Percentiles rank a stretch among this genome's conserved stretches.
Conservation (phyloP, 495 filamentous ascomycete species). For the Cryomyces minteri region DNA sequence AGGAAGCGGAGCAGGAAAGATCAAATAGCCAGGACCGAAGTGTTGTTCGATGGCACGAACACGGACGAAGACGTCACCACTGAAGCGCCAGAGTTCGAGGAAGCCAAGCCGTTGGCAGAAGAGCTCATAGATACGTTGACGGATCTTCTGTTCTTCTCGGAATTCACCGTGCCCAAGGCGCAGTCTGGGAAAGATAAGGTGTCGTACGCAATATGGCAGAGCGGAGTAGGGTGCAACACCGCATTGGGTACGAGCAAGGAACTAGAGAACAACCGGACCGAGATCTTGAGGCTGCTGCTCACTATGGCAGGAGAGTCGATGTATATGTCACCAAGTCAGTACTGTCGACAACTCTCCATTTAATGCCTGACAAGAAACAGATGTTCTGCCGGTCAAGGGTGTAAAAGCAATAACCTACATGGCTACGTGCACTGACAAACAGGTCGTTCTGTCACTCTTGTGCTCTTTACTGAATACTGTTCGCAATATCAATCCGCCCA, state of each 20-base stretch:
- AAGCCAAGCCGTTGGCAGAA: constrained; percentile 76
- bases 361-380: constrained; percentile 17
- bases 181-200: constrained; percentile 60
- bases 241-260: constrained; percentile 76
- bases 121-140: constrained; percentile 83
- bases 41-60: constrained; percentile 69
- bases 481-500: constrained; percentile 16
- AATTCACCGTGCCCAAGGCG: constrained; percentile 59
- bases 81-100: constrained; percentile 47
- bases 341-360: background rate
- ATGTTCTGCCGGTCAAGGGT: constrained; percentile 65
- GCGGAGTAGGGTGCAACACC: constrained; percentile 87
- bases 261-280: constrained; percentile 77
- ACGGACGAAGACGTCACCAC: constrained; percentile 24
- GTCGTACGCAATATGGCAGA: constrained; percentile 93
- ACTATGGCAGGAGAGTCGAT: constrained; percentile 79
- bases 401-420: constrained; percentile 81
- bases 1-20: constrained; percentile 37
- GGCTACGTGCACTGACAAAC: constrained; percentile 72
- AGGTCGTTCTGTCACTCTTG: constrained; percentile 69
- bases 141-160: constrained; percentile 81
- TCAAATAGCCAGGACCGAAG: constrained; percentile 41
- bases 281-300: constrained; percentile 73
- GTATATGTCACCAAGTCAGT: constrained; percentile 67
- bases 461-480: constrained; percentile 96